Percentiles rank a stretch among this genome's conserved stretches.
phyloP scores from a whole-genome alignment of 352 stramenopile genomes.

The Lagenidium giganteum region DNA sequence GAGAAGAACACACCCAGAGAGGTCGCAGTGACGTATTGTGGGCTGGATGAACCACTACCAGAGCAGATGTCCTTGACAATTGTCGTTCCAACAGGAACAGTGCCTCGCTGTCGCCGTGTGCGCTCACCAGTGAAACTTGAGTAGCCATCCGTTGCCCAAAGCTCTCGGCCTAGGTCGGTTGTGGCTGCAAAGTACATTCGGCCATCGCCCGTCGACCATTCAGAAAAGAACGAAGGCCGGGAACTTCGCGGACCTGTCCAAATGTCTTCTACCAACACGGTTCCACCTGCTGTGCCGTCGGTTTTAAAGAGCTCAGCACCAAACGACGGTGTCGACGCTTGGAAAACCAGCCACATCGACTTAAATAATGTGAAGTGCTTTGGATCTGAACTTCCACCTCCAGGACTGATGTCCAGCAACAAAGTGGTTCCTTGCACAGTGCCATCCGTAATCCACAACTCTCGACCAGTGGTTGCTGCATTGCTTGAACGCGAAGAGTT shows the following conservation, averaged over 20 bases:
- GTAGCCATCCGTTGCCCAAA: slow-evolving; percentile 59
- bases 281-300: slow-evolving; percentile 39
- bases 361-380: slow-evolving; percentile 34
- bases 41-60: slow-evolving; percentile 31
- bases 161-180: slow-evolving; percentile 40
- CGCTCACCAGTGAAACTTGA: slow-evolving; percentile 23
- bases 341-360: slow-evolving; percentile 37
- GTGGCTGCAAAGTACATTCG: slow-evolving; percentile 54
- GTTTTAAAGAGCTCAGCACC: slow-evolving; percentile 62
- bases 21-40: slow-evolving; percentile 38
- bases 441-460: slow-evolving; percentile 69
- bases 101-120: too few relatives aligned
- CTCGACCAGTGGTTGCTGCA: slow-evolving; percentile 23
- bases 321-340: slow-evolving; percentile 26
- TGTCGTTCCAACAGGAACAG: slow-evolving; percentile 22
- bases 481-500: too few relatives aligned
- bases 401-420: slow-evolving; percentile 40
- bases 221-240: slow-evolving; percentile 32
- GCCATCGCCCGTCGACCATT: slow-evolving; percentile 27
- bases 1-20: slow-evolving; percentile 50
- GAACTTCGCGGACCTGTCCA: slow-evolving; percentile 38
- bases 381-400: slow-evolving; percentile 29
- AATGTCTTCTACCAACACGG: slow-evolving; percentile 49
- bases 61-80: slow-evolving; percentile 50
- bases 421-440: slow-evolving; percentile 24